A percentile compares a stretch with the other conserved stretches of the same genome.
phyloP scores from a whole-genome alignment of 768 basidiomycete genomes.

The Macrocybe gigantea region DNA sequence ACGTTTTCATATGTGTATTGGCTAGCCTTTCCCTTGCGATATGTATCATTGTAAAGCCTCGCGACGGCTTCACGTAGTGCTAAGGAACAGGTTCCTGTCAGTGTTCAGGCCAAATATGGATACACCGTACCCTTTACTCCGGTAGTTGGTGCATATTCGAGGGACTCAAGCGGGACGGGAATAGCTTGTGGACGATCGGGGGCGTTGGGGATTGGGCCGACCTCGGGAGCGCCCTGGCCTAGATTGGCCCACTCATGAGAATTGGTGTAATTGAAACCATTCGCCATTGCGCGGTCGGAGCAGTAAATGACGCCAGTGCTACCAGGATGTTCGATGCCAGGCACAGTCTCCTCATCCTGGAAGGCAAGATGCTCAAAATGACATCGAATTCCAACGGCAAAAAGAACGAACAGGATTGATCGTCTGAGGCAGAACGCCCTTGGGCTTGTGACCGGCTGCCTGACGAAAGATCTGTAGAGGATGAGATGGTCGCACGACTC shows the following conservation, averaged over 20 bases:
- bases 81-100: slow-evolving; percentile 16
- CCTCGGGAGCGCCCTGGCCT: slow-evolving; percentile 91
- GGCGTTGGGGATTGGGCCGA: slow-evolving; percentile 77
- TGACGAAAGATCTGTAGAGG: slow-evolving; percentile 64
- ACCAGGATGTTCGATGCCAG: slow-evolving; percentile 77
- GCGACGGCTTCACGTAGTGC: slow-evolving; percentile 88
- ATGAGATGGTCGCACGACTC: slow-evolving; percentile 5
- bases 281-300: slow-evolving; percentile 91
- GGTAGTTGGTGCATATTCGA: slow-evolving; percentile 91
- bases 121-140: slow-evolving; percentile 66
- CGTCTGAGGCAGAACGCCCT: slow-evolving; percentile 60
- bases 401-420: slow-evolving; percentile 53
- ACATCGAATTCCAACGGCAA: neutral
- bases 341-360: slow-evolving; percentile 85
- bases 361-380: slow-evolving; percentile 2
- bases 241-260: slow-evolving; percentile 84
- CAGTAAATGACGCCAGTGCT: slow-evolving; percentile 73
- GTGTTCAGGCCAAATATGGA: neutral
- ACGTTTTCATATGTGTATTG: slow-evolving; percentile 92
- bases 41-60: slow-evolving; percentile 81
- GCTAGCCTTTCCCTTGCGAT: slow-evolving; percentile 73
- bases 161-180: slow-evolving; percentile 59
- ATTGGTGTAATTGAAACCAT: slow-evolving; percentile 78
- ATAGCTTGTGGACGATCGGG: slow-evolving; percentile 61
- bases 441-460: slow-evolving; percentile 63